Conservation (phyloP, 495 filamentous ascomycete genomes). For the Trichoderma gamsii region DNA sequence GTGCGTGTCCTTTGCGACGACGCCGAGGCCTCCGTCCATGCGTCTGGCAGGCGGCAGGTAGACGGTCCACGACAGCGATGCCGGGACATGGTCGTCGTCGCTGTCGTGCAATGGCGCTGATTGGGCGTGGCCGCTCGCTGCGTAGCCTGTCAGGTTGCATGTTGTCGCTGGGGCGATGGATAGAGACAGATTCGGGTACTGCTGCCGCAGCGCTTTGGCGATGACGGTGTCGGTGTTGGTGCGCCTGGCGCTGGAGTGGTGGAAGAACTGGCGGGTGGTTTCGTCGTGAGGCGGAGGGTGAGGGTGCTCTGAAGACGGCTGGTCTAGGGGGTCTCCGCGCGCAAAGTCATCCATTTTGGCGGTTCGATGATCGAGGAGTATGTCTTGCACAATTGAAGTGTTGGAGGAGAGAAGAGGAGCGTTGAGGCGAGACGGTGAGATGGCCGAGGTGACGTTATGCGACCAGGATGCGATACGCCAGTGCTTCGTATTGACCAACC, state of each 20-base stretch:
- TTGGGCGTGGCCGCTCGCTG: conserved; percentile 41
- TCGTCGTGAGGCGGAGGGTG: conserved; percentile 19
- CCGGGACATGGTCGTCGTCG: conserved; percentile 26
- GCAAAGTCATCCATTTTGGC: neutral
- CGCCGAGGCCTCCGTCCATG: conserved; percentile 41
- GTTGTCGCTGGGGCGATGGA: conserved; percentile 31
- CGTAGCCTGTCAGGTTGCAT: conserved; percentile 46
- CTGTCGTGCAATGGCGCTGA: conserved; percentile 29
- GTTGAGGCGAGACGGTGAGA: neutral
- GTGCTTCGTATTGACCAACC: too few species aligned
- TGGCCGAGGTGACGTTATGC: neutral
- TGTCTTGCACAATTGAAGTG: neutral
- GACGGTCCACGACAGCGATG: conserved; percentile 34
- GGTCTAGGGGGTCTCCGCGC: neutral
- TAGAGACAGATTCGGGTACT: conserved; percentile 48
- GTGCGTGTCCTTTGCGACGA: conserved; percentile 33
- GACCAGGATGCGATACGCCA: neutral
- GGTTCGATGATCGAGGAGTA: neutral
- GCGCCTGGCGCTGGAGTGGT: conserved; percentile 42
- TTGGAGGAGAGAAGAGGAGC: neutral
- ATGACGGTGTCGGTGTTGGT: conserved; percentile 49
- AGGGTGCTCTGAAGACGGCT: neutral
- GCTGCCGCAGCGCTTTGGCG: conserved; percentile 38
- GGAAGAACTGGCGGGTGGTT: conserved; percentile 30
- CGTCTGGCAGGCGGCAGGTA: conserved; percentile 48